These are phyloP conservation scores for Aspergillus quadrilineatus DNA, from an alignment of 2,329 filamentous ascomycete species.

Conservation along the genomic window DNA sequence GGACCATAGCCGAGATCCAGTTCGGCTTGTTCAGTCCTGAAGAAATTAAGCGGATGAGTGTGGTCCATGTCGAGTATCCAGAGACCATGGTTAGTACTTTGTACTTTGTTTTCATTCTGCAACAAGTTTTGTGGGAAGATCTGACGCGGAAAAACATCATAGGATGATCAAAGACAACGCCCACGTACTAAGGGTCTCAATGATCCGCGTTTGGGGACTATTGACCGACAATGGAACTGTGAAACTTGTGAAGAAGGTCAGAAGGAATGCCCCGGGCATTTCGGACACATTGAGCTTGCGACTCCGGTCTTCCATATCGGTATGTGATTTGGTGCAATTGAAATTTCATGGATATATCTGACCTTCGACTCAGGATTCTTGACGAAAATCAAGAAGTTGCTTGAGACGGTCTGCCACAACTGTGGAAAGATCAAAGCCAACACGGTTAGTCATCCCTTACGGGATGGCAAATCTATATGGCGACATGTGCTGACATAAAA, in stretches of 20 bases:
- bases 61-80: constrained; percentile 93
- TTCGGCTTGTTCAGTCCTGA: constrained; percentile 97
- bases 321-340: constrained; percentile 33
- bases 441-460: constrained; percentile 80
- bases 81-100: constrained; percentile 75
- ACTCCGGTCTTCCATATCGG: constrained; percentile 89
- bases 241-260: constrained; percentile 95
- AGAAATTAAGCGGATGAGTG: constrained; percentile 99
- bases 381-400: constrained; percentile 98
- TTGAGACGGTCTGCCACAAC: constrained; percentile 98
- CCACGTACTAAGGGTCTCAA: constrained; percentile 91
- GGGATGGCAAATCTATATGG: constrained; percentile 56
- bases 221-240: constrained; percentile 93
- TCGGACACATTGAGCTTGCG: constrained; percentile 96
- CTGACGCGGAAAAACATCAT: constrained; percentile 23
- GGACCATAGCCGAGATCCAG: constrained; percentile 98
- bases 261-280: constrained; percentile 94
- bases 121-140: constrained; percentile 8
- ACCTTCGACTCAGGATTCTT: constrained; percentile 72
- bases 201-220: constrained; percentile 92
- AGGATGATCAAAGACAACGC: constrained; percentile 85
- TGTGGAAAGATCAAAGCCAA: constrained; percentile 97
- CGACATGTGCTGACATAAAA: constrained; percentile 49
- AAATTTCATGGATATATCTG: constrained; percentile 24
- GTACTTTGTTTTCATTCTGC: constrained; percentile 7